Evolutionary conservation across 208 protist genomes (phyloP).

Genomic region (Trypanosoma mega): DNA sequence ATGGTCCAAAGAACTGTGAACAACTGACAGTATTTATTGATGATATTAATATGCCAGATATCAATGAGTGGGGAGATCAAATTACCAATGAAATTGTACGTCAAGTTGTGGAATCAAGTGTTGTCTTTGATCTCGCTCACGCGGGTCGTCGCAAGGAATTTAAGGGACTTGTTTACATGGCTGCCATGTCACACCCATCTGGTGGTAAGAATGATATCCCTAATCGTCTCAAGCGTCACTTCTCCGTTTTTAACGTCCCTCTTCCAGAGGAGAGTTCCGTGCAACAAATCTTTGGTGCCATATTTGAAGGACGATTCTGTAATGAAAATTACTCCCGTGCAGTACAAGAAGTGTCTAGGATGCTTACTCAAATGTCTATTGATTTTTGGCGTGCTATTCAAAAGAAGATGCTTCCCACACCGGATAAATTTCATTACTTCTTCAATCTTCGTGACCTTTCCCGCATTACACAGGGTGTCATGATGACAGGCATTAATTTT

Average conservation of each 20-base stretch:
- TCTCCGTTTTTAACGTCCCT: conserved; percentile 96
- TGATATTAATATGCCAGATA: conserved; percentile 96
- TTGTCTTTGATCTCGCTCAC: conserved; percentile 87
- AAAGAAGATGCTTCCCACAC: conserved; percentile 96
- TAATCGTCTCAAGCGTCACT: conserved; percentile 97
- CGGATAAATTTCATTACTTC: conserved; percentile 98
- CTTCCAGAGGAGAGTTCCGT: conserved; percentile 94
- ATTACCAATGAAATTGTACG: conserved; percentile 96
- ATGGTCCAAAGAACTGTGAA: conserved; percentile 93
- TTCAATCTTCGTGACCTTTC: conserved; percentile 98
- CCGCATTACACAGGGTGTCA: conserved; percentile 95
- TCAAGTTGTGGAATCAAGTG: conserved; percentile 88
- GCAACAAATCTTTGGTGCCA: conserved; percentile 93
- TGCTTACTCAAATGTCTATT: conserved; percentile 93
- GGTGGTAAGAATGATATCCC: conserved; percentile 99
- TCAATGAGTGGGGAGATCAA: conserved; percentile 95
- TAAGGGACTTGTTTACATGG: conserved; percentile 95
- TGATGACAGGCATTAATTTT: conserved; percentile 83
- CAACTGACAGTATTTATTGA: conserved; percentile 93
- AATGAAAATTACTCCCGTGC: conserved; percentile 82
- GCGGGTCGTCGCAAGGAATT: conserved; percentile 94
- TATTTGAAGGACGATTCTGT: conserved; percentile 91
- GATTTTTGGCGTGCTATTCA: conserved; percentile 90
- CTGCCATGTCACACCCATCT: conserved; percentile 97
- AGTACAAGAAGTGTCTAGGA: conserved; percentile 83